These are phyloP conservation scores for Penicillium concentricum DNA, from an alignment of 2,329 filamentous ascomycete genomes.

Conservation along the genomic window DNA sequence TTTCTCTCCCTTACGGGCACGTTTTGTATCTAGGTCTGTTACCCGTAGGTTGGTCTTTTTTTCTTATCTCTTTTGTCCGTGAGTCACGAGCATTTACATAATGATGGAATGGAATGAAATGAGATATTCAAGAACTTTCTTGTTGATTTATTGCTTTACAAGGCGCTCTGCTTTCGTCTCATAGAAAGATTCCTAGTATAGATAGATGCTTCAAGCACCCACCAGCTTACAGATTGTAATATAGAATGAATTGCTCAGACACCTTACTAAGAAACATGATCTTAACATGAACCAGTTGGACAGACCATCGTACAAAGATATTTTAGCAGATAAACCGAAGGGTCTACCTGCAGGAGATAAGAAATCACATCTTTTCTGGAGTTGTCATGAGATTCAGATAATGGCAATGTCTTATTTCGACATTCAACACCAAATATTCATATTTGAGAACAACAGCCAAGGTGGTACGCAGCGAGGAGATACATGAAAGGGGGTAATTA, in stretches of 20 bases:
- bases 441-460: not conserved
- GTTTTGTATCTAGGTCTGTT: constrained; percentile 2
- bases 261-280: not conserved
- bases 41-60: not conserved
- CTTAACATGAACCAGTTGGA: not conserved
- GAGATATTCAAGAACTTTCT: not conserved
- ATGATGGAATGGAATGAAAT: constrained; percentile 11
- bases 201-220: not conserved
- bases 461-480: not conserved
- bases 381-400: not conserved
- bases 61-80: constrained; percentile 7
- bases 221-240: not conserved
- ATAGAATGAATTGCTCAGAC: too few relatives aligned
- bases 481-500: not conserved
- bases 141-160: too few relatives aligned
- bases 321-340: not conserved
- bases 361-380: too few relatives aligned
- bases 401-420: not conserved
- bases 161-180: not conserved
- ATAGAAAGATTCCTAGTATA: not conserved
- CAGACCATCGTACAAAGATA: not conserved
- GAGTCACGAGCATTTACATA: constrained; percentile 5
- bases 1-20: not conserved
- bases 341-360: not conserved
- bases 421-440: not conserved